phyloP scores from a whole-genome alignment of 495 filamentous ascomycete species.

The Penicillium paradoxum region DNA sequence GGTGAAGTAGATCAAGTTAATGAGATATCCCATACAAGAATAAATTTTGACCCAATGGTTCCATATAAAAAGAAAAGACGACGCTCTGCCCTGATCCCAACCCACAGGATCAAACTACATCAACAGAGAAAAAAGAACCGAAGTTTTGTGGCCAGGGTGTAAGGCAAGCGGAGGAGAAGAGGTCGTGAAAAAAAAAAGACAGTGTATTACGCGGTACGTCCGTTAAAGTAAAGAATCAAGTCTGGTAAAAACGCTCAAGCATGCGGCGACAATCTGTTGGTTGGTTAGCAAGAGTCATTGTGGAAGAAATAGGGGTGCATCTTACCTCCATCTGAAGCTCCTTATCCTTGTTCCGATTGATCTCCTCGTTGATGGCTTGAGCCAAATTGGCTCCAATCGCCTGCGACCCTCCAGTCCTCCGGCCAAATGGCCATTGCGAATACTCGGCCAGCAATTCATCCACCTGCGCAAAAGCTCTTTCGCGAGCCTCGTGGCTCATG shows the following conservation, averaged over 20 bases:
- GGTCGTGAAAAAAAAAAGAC: constrained; percentile 12
- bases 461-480: constrained; percentile 92
- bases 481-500: constrained; percentile 87
- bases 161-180: constrained; percentile 11
- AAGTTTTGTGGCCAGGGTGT: constrained; percentile 9
- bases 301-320: constrained; percentile 1
- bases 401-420: constrained; percentile 63
- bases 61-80: constrained; percentile 16
- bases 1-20: constrained; percentile 7
- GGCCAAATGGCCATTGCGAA: constrained; percentile 92
- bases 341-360: constrained; percentile 78
- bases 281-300: constrained; percentile 17
- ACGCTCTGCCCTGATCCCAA: constrained; percentile 30
- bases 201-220: constrained; percentile 24
- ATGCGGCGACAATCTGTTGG: constrained; percentile 77
- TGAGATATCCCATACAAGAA: constrained; percentile 27
- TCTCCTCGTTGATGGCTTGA: constrained; percentile 82
- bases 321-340: constrained; percentile 91
- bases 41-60: constrained; percentile 24
- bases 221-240: constrained; percentile 85
- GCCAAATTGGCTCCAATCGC: constrained; percentile 91
- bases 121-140: constrained; percentile 24
- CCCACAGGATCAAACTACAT: constrained; percentile 37
- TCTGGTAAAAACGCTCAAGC: constrained; percentile 92
- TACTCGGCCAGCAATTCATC: constrained; percentile 95